Evolutionary conservation across 2,329 filamentous ascomycete species (phyloP), one percentile per base, ranked within the genome.

Genomic region (Niveomyces coronatus): DNA sequence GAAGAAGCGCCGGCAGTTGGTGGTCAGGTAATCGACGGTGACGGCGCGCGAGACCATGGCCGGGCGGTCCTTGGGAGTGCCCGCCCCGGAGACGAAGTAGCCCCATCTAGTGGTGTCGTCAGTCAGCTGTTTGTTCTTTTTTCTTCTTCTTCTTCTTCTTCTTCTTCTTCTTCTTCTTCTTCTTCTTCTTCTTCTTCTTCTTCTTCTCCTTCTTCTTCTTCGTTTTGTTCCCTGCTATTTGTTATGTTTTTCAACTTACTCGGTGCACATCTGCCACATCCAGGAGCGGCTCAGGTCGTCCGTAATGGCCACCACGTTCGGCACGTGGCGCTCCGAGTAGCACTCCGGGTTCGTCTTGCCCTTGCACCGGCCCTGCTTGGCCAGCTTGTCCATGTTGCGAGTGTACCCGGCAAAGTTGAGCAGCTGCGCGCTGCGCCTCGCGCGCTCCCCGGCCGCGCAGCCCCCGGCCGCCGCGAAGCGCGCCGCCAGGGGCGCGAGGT

Each of bases 41-140:
- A 85, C 65, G 4, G 76, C 67, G 11, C 85, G 79, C 1, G 85
- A 89, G 35, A 91, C 65, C 5, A 93, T 57, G 0, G 85, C 79
- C 1, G 80, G 68, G 38, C 77, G 69, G 41, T 73, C 62, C 1
- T 62, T 49, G 0, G 85, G 85, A 0, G 79, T 76, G 18, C 78
- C 74, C 4, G 75, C 79, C 33, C 85, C 85, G 1, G 82, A 85
- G 46, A 80, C 73, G 35, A 88, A 74, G 58, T 76, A 91, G 9
- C 85, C 85, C 84, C 83, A 91, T 68, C 76, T 72, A 11, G 32
- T n/a, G n/a, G n/a, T n/a, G n/a, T 27, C 9, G 14, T 42, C 41
- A 33, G 4, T 36, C 18, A 39, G 23, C 9, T 3, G 1, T 8
- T 6, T 26, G 8, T n/a, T 3, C 14, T 19, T 10, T 3, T 37